phyloP scores from a whole-genome alignment of 129 eudicot species.

The Daucus carota region DH1_v3.0 NC_030387.2:9920001-9920500 shows the following conservation, averaged over 20 bases:
- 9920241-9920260: not conserved
- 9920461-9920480: not conserved
- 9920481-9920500: not conserved
- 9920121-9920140: not conserved
- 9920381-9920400: not conserved
- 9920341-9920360: too few species aligned
- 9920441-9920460: not conserved
- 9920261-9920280: not conserved
- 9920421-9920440: not conserved
- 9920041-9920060: not conserved
- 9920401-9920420: not conserved
- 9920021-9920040: not conserved
- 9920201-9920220: not conserved
- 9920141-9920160: not conserved
- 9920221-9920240: not conserved
- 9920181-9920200: not conserved
- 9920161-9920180: not conserved
- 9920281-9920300: not conserved
- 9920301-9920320: not conserved
- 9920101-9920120: not conserved
- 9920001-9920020: not conserved
- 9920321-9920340: not conserved
- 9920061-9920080: not conserved
- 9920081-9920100: not conserved
- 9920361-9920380: too few species aligned